phyloP scores from a whole-genome alignment of 2,329 filamentous ascomycete species.

The Aureobasidium sp. region DNA sequence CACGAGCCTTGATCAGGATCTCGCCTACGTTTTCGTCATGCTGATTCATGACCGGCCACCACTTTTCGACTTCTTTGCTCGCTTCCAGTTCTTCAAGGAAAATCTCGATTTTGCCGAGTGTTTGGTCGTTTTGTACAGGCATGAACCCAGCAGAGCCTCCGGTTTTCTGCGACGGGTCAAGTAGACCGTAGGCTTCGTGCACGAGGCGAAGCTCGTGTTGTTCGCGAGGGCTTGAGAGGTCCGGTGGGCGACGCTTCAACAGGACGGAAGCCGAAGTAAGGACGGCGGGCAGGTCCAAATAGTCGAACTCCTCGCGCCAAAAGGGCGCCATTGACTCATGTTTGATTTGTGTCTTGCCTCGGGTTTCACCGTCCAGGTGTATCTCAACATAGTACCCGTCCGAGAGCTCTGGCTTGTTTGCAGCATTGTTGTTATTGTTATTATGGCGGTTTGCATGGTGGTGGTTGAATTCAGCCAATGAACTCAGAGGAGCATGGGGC shows the following conservation, averaged over 20 bases:
- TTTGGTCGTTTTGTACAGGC: conserved; percentile 39
- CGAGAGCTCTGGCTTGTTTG: background rate
- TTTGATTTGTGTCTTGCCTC: conserved; percentile 66
- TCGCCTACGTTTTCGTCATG: conserved; percentile 69
- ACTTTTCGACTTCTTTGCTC: conserved; percentile 73
- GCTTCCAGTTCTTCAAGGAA: conserved; percentile 68
- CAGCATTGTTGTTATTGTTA: background rate
- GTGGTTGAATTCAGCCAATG: conserved; percentile 13
- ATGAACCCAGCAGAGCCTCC: conserved; percentile 32
- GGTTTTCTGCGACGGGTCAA: conserved; percentile 25
- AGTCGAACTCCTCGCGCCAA: conserved; percentile 75
- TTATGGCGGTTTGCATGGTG: conserved; percentile 12
- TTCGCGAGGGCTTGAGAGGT: conserved; percentile 20
- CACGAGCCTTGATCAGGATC: conserved; percentile 71
- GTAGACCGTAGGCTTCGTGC: conserved; percentile 30
- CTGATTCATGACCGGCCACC: conserved; percentile 71
- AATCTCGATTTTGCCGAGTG: conserved; percentile 69
- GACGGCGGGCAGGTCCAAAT: conserved; percentile 60
- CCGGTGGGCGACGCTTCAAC: conserved; percentile 52
- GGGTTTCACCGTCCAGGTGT: conserved; percentile 68
- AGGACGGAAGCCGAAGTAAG: conserved; percentile 62
- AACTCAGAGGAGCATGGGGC: background rate
- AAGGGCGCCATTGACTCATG: conserved; percentile 64
- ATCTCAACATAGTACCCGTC: conserved; percentile 75
- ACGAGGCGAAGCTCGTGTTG: conserved; percentile 31